Base-by-base conservation (phyloP, 2,329 filamentous ascomycete species). In the Claviceps arundinis region DNA sequence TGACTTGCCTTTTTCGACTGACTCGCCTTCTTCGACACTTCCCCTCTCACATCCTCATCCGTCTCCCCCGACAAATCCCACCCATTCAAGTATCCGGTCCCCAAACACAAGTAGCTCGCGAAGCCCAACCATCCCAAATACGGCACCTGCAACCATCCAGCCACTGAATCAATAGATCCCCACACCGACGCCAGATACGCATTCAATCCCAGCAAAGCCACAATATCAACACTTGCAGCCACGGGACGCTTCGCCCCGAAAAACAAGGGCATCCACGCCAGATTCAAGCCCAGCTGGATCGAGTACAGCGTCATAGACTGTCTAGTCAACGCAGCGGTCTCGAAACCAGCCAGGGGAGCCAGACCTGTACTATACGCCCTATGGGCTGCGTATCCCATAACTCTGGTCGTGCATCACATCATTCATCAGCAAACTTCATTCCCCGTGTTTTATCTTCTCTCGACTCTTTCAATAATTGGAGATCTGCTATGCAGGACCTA, bases 191-290 rank as follows among this genome's bases (percentile, higher is more conserved):
- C 77, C 49, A 96, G 69, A 60, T 89, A 90, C 6, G 76, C 78
- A 47, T 87, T 86, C 34, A 84, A 72, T 8, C 85, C 88, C 0
- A 84, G 73, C 8, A 96, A 73, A 0, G 82, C 76, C 30, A 87
- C 69, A 49, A 95, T 84, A 64, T 96, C 87, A 30, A 77, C 76
- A 6, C 87, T 81, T 3, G 90, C 89, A 62, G 81, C 79, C 50
- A 84, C 74, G 1, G 89, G 89, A 16, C 80, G 79, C 57, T 84
- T 82, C 49, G 84, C 64, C n/a, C 79, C 77, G 64, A 95, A 96
- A 77, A 96, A 96, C 11, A 96, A 77, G 13, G 91, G 91, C 79
- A 89, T 96, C 88, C 88, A 97, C 51, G 84, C 68, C 34, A 95
- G 73, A 66, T 96, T 96, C 50, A 96, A 74, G 11, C 77, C 86